Conservation (phyloP, 345 rosid genomes). For the Salix caprea region DNA sequence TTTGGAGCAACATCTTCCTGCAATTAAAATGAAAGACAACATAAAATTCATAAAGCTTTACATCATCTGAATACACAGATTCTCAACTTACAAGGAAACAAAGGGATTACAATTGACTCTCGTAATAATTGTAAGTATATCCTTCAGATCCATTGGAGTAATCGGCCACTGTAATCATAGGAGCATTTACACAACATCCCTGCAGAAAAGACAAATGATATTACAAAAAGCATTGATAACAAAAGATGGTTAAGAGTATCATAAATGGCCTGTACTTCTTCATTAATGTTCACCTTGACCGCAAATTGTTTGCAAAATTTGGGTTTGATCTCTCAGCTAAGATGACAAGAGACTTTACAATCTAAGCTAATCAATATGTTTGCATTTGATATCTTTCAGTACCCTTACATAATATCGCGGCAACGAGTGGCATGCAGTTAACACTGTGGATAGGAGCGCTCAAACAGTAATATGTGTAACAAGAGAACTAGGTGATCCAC, state of each 20-base stretch:
- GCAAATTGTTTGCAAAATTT: background rate
- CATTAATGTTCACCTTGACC: background rate
- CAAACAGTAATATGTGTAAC: background rate
- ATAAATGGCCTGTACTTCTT: background rate
- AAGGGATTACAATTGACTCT: constrained; percentile 30
- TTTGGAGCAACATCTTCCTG: constrained; percentile 95
- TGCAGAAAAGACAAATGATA: constrained; percentile 32
- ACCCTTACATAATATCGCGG: background rate
- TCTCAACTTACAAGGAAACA: background rate
- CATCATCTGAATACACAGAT: background rate
- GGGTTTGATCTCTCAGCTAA: background rate
- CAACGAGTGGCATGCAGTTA: background rate
- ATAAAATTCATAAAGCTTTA: constrained; percentile 4
- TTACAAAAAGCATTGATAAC: background rate
- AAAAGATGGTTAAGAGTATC: background rate
- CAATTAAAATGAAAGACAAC: constrained; percentile 25
- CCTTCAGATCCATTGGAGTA: constrained; percentile 93
- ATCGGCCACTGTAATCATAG: constrained; percentile 97
- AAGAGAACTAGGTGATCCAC: background rate
- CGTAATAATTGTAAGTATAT: constrained; percentile 87
- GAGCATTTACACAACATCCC: constrained; percentile 99
- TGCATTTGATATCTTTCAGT: background rate
- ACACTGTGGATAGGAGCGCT: background rate
- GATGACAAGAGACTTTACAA: background rate
- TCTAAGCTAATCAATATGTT: background rate